These are phyloP conservation scores for Achlya hypogyna DNA, from an alignment of 352 stramenopile species.

Conservation along the genomic window DNA sequence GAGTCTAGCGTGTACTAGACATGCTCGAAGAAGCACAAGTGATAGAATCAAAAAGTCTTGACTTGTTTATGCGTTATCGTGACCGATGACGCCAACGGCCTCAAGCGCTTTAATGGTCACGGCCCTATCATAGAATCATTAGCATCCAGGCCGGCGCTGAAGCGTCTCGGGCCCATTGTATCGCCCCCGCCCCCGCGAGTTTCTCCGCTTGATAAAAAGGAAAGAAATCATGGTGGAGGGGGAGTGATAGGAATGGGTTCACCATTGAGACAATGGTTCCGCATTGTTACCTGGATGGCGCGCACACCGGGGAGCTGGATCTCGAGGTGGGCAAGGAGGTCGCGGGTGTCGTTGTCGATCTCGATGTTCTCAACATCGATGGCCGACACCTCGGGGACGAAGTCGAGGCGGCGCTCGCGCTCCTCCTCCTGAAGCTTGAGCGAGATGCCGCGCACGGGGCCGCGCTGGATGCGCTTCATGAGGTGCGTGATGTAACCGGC, in stretches of 20 bases:
- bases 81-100: neutral
- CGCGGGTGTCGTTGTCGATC: conserved; percentile 98
- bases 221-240: neutral
- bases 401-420: conserved; percentile 98
- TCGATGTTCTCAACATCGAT: conserved; percentile 91
- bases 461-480: conserved; percentile 99
- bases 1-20: conserved; percentile 42
- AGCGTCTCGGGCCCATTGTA: neutral
- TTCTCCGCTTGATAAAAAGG: neutral
- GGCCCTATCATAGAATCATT: conserved; percentile 11
- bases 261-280: conserved; percentile 18
- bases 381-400: conserved; percentile 96
- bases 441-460: conserved; percentile 98
- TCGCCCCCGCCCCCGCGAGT: neutral
- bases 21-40: neutral
- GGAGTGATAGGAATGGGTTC: conserved; percentile 19
- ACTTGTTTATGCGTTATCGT: conserved; percentile 17
- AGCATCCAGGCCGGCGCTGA: too few species aligned
- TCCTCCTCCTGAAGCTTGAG: conserved; percentile 99
- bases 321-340: conserved; percentile 95
- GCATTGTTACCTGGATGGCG: conserved; percentile 68
- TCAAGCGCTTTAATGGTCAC: conserved; percentile 19
- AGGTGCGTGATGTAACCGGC: conserved; percentile 99
- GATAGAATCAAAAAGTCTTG: conserved; percentile 9
- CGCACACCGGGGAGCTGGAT: conserved; percentile 87